phyloP scores from a whole-genome alignment of 331 rosid species.

The Ulmus americana region DNA sequence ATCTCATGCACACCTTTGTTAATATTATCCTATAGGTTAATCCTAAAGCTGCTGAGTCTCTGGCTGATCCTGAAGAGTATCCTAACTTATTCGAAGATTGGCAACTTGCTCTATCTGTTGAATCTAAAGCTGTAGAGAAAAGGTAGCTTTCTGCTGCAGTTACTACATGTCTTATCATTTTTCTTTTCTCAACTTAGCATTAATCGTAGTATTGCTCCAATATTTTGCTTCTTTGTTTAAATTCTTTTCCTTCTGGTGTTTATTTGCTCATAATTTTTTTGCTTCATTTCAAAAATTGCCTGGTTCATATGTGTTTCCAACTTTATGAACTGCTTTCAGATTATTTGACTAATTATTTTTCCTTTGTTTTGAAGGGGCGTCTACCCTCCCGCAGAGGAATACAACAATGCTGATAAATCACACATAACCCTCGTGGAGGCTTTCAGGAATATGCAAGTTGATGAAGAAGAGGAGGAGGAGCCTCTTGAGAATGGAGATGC shows the following conservation, averaged over 20 bases:
- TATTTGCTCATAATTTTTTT: not conserved
- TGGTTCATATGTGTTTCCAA: not conserved
- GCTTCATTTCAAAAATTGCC: not conserved
- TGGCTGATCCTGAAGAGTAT: constrained; percentile 98
- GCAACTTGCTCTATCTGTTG: constrained; percentile 91
- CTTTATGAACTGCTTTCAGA: constrained; percentile 12
- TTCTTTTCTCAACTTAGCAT: not conserved
- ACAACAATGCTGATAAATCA: constrained; percentile 60
- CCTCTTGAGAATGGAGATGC: constrained; percentile 82
- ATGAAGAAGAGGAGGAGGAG: constrained; percentile 38
- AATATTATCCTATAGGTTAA: constrained; percentile 47
- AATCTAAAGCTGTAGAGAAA: constrained; percentile 61
- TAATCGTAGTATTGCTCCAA: not conserved
- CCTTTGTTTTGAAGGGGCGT: constrained; percentile 48
- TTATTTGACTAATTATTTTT: constrained; percentile 2
- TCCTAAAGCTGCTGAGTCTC: constrained; percentile 91
- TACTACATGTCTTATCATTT: not conserved
- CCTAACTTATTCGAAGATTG: constrained; percentile 91
- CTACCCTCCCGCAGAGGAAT: constrained; percentile 71
- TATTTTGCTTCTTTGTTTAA: not conserved
- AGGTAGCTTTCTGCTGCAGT: constrained; percentile 39
- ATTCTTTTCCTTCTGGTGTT: not conserved
- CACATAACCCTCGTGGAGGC: constrained; percentile 80
- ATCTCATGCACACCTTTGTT: too few relatives aligned
- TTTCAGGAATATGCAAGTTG: constrained; percentile 70